phyloP scores from a whole-genome alignment of 1,284 basidiomycete species.

The Coniferiporia weirii region DNA sequence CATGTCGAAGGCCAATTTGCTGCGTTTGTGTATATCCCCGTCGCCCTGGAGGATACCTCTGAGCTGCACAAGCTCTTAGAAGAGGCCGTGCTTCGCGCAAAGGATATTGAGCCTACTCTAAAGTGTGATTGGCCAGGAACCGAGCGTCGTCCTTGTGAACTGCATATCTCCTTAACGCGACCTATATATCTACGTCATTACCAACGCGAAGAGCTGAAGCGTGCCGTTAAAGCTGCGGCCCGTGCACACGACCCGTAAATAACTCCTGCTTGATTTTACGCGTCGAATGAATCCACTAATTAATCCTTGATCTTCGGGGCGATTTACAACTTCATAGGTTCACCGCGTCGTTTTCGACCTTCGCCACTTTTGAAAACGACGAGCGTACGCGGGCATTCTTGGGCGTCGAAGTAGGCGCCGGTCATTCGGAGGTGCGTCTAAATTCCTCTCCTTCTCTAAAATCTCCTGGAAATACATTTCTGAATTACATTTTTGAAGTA shows the following conservation, averaged over 20 bases:
- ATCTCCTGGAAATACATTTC: conserved; percentile 5
- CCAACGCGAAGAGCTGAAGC: conserved; percentile 65
- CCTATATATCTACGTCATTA: conserved; percentile 73
- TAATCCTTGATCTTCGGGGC: background rate
- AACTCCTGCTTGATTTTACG: background rate
- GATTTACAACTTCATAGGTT: conserved; percentile 66
- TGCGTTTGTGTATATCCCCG: conserved; percentile 66
- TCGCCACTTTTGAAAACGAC: conserved; percentile 71
- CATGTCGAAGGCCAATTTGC: conserved; percentile 80
- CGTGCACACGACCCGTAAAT: conserved; percentile 45
- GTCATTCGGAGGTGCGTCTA: conserved; percentile 58
- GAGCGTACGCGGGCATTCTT: conserved; percentile 74
- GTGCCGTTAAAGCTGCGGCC: conserved; percentile 47
- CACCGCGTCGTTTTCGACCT: conserved; percentile 59
- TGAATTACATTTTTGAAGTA: conserved; percentile 26
- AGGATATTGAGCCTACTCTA: conserved; percentile 39
- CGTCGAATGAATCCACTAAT: too few species aligned
- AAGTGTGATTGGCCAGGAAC: conserved; percentile 25
- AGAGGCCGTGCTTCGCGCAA: conserved; percentile 42
- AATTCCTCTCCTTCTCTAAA: conserved; percentile 13
- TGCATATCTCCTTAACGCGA: conserved; percentile 72
- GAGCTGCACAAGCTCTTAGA: conserved; percentile 43
- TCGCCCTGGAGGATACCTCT: conserved; percentile 40
- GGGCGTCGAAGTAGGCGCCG: conserved; percentile 70
- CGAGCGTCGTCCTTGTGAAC: conserved; percentile 29